These are phyloP conservation scores for Pleodorina starrii DNA, from an alignment of 139 green algal genomes.

Conservation along the genomic window DNA sequence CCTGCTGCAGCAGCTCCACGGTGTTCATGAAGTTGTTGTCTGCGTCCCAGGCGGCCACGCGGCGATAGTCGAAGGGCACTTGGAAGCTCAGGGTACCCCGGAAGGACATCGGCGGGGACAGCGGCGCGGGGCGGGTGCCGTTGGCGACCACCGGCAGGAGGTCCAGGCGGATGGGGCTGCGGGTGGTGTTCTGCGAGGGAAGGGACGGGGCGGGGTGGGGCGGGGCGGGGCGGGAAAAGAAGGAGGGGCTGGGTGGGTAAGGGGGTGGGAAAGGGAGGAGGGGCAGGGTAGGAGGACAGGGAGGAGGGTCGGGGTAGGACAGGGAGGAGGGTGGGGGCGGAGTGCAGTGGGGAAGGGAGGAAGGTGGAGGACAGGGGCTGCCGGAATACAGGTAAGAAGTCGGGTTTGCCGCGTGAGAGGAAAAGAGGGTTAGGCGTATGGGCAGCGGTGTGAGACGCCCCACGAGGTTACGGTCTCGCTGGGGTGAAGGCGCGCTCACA, in stretches of 20 bases:
- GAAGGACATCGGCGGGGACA: constrained; percentile 1
- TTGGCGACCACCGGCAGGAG: background rate
- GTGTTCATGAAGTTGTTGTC: background rate
- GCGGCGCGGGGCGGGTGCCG: background rate
- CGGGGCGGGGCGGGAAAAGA: background rate
- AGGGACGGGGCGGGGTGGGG: background rate
- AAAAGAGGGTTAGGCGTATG: background rate
- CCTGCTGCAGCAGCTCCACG: background rate
- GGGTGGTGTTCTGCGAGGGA: background rate
- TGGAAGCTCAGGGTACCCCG: background rate
- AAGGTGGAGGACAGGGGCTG: background rate
- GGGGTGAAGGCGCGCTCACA: background rate
- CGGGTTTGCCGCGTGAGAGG: background rate
- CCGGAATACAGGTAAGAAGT: background rate
- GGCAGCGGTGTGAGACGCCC: background rate
- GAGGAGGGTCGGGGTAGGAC: background rate
- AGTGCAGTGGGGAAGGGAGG: background rate
- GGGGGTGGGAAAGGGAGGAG: background rate
- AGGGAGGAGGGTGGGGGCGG: background rate
- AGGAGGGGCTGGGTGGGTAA: background rate
- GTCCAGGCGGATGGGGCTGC: constrained; percentile 17
- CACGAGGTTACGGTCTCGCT: background rate
- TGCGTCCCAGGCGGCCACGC: background rate
- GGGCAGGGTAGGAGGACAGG: background rate
- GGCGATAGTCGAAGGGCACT: background rate